Percentiles rank a stretch among this genome's conserved stretches.
Evolutionary conservation across 208 protist genomes (phyloP).

Genomic region (Trypanosoma theileri): DNA sequence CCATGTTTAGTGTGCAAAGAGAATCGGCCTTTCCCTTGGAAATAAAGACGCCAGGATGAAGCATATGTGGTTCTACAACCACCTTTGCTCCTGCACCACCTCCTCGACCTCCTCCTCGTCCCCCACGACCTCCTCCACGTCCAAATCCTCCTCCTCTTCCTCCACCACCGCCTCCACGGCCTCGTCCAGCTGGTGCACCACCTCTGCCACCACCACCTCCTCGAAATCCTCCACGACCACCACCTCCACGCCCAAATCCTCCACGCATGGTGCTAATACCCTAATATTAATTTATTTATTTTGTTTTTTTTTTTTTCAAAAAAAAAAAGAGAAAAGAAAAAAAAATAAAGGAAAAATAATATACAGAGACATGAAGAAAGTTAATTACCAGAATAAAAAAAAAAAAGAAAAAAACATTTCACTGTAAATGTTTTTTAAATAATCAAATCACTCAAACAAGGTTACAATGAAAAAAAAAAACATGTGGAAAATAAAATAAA

Average conservation of each 20-base stretch:
- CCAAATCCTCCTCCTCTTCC: conserved; percentile 51
- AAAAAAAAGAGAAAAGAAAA: conserved; percentile 9
- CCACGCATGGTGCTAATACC: conserved; percentile 15
- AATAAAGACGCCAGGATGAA: conserved; percentile 98
- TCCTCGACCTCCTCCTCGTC: conserved; percentile 58
- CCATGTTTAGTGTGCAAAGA: conserved; percentile 98
- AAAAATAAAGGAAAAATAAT: conserved; percentile 9
- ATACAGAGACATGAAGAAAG: too few species aligned
- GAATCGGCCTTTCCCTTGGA: conserved; percentile 98
- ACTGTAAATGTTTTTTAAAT: too few species aligned
- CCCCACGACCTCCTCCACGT: conserved; percentile 47
- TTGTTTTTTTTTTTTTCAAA: conserved; percentile 20
- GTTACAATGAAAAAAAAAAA: conserved; percentile 1
- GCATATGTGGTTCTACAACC: conserved; percentile 96
- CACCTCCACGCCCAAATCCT: conserved; percentile 20
- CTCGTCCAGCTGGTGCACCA: conserved; percentile 47
- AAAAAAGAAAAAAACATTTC: not conserved
- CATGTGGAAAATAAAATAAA: not conserved
- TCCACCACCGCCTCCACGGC: conserved; percentile 45
- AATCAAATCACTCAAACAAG: too few species aligned
- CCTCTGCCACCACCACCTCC: conserved; percentile 48
- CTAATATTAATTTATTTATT: conserved; percentile 13
- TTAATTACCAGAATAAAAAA: too few species aligned
- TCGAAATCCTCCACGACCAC: conserved; percentile 34
- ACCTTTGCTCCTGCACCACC: conserved; percentile 95